These are phyloP conservation scores for Daedaleopsis nitida DNA, from an alignment of 768 basidiomycete genomes.

Conservation along the genomic window DNA sequence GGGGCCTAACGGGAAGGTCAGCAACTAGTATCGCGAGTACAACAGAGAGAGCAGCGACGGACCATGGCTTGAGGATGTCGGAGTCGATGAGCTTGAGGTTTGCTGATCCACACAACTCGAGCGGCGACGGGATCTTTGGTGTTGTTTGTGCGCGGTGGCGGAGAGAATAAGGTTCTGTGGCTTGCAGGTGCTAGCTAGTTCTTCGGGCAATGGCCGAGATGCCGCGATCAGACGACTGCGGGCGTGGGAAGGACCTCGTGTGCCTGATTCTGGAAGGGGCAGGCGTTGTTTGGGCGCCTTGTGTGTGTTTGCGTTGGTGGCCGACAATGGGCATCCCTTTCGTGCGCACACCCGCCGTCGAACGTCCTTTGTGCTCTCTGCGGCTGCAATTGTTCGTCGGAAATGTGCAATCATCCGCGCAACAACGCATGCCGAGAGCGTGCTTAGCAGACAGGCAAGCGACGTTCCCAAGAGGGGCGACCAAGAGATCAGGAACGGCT, in stretches of 20 bases:
- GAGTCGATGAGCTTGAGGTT: constrained; percentile 53
- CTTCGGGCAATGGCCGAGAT: constrained; percentile 37
- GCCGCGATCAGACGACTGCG: not conserved
- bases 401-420: not conserved
- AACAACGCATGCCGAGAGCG: not conserved
- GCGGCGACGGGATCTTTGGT: constrained; percentile 25
- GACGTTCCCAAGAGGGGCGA: not conserved
- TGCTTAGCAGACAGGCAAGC: not conserved
- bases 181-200: constrained; percentile 43
- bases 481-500: constrained; percentile 15
- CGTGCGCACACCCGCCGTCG: constrained; percentile 8
- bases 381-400: constrained; percentile 16
- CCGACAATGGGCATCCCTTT: constrained; percentile 31
- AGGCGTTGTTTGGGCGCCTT: constrained; percentile 17
- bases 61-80: constrained; percentile 75
- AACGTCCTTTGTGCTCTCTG: constrained; percentile 11
- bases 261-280: constrained; percentile 9
- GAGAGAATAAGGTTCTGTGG: constrained; percentile 61
- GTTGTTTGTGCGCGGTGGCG: constrained; percentile 41
- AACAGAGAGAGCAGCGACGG: constrained; percentile 27
- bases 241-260: constrained; percentile 6
- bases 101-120: constrained; percentile 32
- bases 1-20: constrained; percentile 44
- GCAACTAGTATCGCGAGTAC: constrained; percentile 2
- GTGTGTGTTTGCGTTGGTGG: constrained; percentile 6